phyloP scores from a whole-genome alignment of 2,329 filamentous ascomycete genomes.

The Colletotrichum phormii region DNA sequence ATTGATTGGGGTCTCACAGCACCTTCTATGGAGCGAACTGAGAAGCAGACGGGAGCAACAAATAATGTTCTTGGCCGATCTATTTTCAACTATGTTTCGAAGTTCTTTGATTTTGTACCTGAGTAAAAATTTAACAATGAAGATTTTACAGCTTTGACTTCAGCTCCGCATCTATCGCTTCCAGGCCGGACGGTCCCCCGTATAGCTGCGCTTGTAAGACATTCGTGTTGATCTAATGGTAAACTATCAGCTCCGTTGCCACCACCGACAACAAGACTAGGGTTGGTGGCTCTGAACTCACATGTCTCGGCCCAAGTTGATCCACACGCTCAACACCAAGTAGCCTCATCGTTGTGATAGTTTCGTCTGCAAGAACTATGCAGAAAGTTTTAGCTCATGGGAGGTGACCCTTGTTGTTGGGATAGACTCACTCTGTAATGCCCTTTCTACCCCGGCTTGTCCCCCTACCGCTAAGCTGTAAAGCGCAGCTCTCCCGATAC shows the following conservation, averaged over 20 bases:
- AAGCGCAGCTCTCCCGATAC: slow-evolving; percentile 63
- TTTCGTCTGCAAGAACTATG: slow-evolving; percentile 43
- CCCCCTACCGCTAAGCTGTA: slow-evolving; percentile 63
- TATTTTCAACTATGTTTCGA: not conserved
- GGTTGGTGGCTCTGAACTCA: slow-evolving; percentile 27
- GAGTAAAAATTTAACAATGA: not conserved
- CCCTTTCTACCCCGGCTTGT: slow-evolving; percentile 64
- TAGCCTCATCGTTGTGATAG: slow-evolving; percentile 42
- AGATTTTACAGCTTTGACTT: slow-evolving; percentile 7
- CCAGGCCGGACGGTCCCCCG: slow-evolving; percentile 38
- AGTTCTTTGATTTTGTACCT: not conserved
- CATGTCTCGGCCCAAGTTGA: slow-evolving; percentile 40
- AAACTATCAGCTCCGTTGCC: not conserved
- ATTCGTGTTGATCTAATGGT: slow-evolving; percentile 34
- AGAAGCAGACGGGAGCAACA: not conserved
- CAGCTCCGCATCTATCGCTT: slow-evolving; percentile 36
- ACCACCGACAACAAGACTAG: not conserved
- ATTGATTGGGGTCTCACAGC: not conserved
- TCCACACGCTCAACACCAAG: slow-evolving; percentile 41
- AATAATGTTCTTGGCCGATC: not conserved
- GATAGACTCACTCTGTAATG: slow-evolving; percentile 62
- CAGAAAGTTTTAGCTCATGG: not conserved
- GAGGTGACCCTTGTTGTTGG: fast-evolving
- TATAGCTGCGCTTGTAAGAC: slow-evolving; percentile 37
- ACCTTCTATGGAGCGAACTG: not conserved